Evolutionary conservation across 495 filamentous ascomycete species (phyloP), one percentile per base, ranked within the genome.

Genomic region (Hyaloscypha hepaticicola): DNA sequence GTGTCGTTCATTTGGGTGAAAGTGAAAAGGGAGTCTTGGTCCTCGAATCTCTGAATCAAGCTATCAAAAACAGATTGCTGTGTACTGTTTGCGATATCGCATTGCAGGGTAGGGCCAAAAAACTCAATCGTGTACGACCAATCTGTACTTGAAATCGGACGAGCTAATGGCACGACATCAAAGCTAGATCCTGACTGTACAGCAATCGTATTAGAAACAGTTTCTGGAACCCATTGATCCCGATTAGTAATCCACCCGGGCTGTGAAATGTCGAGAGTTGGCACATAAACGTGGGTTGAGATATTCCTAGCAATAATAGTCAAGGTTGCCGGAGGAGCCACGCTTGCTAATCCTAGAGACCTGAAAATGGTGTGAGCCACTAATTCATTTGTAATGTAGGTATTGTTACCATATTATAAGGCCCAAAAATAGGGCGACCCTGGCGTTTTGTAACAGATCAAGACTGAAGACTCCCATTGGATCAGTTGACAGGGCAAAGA

Each of bases 111-210:
- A 19, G 63, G 63, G 6, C 62, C 62, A 25, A 50, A 50, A 28
- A 64, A 65, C 26, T 69, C 26, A 8, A 55, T 45, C 26, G 48
- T 11, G 33, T 61, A 65, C n/a, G 62, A 61, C 19, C 56, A 60
- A 52, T 60, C 31, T 12, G 5, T 5, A 34, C 31, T 66, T 16
- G 63, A 31, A 14, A 34, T 14, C 7, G 16, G 25, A 7, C 48
- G n/a, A 14, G 41, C 9, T 12, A 66, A 38, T 26, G 25, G 58
- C 2, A 60, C 12, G 9, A 60, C 50, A 34, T 38, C 28, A 3
- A 38, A 19, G 2, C 6, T 31, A n/a, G 24, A 22, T 5, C 5
- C 48, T 6, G 48, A 50, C 19, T 50, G 48, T 19, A 50, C 5
- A 5, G 48, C 48, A n/a, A 50, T 50, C 19, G 6, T 50, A 5